Evolutionary conservation across 2,329 filamentous ascomycete genomes (phyloP), one percentile per base, ranked within the genome.

Genomic region (Cercospora beticola): DNA sequence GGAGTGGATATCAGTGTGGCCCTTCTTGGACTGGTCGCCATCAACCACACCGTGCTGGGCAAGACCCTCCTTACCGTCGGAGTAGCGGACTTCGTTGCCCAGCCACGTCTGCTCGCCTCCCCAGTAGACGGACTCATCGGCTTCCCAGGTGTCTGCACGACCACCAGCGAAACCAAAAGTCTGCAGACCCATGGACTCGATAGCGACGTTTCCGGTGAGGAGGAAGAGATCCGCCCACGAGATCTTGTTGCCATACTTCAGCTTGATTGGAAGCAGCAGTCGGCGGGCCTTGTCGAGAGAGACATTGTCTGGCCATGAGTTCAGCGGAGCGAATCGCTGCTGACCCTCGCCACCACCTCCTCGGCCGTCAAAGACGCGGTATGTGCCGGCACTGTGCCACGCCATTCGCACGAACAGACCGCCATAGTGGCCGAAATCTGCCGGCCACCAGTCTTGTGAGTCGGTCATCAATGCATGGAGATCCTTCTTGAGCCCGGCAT

Each of bases 241-340:
- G 80, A 93, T 90, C 84, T 91, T 92, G 84, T 88, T 88, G 79
- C 91, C 91, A 73, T 93, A 93, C 85, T 93, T 93, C 75, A 92
- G 90, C 87, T 93, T 93, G 82, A 93, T 88, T 66, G 91, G 91
- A 89, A 90, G 92, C 52, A 93, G 83, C 66, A 93, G 86, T 71
- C 91, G 90, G 66, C 91, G 90, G 33, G 90, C 91, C 86, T 93
- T 93, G 86, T 93, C 91, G 64, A 93, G 86, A 74, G 84, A 89
- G 76, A 88, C 89, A 73, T 93, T 93, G 82, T 93, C 91, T 52
- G 91, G 91, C 91, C 91, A 93, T 83, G 88, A 88, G 86, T 93
- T 93, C 78, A 93, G 87, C 5, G 91, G 91, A 64, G 91, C 90
- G 75, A 93, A 93, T 49, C 91, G 88, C 82, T 93, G 91, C 81